Conservation (phyloP, 106 monocot species). For the Platanthera zijinensis region DNA sequence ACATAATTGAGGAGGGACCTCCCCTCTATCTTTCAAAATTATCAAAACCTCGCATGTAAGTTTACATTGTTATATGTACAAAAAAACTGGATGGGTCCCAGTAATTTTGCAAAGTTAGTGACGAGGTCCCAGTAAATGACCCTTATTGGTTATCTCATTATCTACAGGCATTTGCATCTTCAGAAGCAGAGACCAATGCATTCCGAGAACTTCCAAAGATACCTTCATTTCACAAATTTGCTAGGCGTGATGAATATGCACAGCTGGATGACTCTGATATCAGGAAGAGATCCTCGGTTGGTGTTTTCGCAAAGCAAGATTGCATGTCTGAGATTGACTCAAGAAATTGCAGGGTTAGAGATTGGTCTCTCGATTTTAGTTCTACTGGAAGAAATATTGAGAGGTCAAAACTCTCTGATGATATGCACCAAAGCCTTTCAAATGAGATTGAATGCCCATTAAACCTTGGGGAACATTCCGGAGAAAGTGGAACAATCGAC, state of each 20-base stretch:
- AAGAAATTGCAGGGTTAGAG: slow-evolving; percentile 66
- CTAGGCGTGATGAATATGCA: slow-evolving; percentile 57
- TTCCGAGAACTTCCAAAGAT: slow-evolving; percentile 86
- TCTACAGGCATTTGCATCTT: slow-evolving; percentile 84
- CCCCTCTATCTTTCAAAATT: no score
- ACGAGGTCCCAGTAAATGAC: neutral
- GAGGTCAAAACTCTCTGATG: slow-evolving; percentile 42
- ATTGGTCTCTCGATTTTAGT: slow-evolving; percentile 75
- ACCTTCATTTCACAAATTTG: slow-evolving; percentile 96
- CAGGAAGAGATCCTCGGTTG: slow-evolving; percentile 37
- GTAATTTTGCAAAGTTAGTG: no score
- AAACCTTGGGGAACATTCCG: slow-evolving; percentile 56
- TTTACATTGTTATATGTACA: no score
- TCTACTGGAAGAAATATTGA: slow-evolving; percentile 35
- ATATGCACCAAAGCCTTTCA: slow-evolving; percentile 35
- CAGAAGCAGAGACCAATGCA: slow-evolving; percentile 49
- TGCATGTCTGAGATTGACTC: slow-evolving; percentile 90
- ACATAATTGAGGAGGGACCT: no score
- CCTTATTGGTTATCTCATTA: neutral
- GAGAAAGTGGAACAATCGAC: slow-evolving; percentile 58
- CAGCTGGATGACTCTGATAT: slow-evolving; percentile 65
- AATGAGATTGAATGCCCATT: slow-evolving; percentile 40
- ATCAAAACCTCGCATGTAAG: no score
- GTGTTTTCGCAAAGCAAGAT: slow-evolving; percentile 50
- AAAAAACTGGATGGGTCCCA: no score